These are phyloP conservation scores for Linaria vulgaris DNA, from an alignment of 257 asterid species.

Conservation along the genomic window DNA sequence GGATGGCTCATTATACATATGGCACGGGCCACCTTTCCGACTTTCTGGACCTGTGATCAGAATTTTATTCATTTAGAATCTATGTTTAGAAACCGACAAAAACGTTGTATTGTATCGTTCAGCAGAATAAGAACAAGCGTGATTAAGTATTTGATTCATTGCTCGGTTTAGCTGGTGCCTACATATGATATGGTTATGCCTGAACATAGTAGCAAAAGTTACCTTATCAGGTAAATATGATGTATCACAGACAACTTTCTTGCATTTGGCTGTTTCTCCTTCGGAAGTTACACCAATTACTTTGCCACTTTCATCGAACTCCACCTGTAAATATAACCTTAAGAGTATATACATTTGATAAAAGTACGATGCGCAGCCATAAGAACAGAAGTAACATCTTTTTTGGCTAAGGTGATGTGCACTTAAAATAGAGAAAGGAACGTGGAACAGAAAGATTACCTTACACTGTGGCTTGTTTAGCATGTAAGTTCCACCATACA, in stretches of 20 bases:
- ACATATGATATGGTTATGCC: not conserved
- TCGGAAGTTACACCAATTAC: constrained; percentile 89
- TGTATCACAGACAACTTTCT: constrained; percentile 96
- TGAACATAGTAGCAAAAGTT: constrained; percentile 7
- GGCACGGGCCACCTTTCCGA: constrained; percentile 94
- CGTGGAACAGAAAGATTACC: constrained; percentile 44
- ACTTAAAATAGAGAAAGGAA: not conserved
- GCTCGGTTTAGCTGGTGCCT: too few relatives aligned
- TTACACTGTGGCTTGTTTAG: constrained; percentile 91
- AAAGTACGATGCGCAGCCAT: too few relatives aligned
- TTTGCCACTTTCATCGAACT: constrained; percentile 75
- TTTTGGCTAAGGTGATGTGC: not conserved
- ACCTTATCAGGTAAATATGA: constrained; percentile 89
- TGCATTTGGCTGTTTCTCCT: constrained; percentile 99
- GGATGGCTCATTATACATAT: constrained; percentile 97
- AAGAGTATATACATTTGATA: not conserved
- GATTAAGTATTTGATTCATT: too few relatives aligned
- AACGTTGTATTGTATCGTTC: not conserved
- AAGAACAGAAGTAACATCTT: not conserved
- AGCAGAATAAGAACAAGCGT: too few relatives aligned
- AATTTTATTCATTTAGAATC: constrained; percentile 23
- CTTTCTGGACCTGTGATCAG: constrained; percentile 65
- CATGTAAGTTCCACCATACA: constrained; percentile 99
- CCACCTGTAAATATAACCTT: constrained; percentile 55
- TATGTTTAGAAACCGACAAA: constrained; percentile 21